These are phyloP conservation scores for Obelidium mucronatum DNA, from an alignment of 192 early-diverging fungal species.

Conservation along the genomic window DNA sequence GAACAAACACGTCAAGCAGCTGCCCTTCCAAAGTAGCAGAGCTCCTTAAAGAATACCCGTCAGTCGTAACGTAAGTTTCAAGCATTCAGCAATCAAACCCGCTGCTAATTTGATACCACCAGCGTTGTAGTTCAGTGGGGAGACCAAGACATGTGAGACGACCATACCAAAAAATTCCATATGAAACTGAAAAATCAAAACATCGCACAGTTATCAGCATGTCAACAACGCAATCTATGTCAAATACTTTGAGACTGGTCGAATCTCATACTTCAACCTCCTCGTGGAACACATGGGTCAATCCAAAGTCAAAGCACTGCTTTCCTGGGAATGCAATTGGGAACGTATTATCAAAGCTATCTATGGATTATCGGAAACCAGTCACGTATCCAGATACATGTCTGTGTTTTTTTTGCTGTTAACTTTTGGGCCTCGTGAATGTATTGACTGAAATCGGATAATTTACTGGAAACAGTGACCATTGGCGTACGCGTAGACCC, in stretches of 20 bases:
- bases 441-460: background rate
- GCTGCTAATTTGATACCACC: too few species aligned
- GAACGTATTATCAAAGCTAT: slow-evolving; percentile 45
- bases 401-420: slow-evolving; percentile 17
- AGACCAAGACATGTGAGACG: slow-evolving; percentile 13
- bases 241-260: slow-evolving; percentile 28
- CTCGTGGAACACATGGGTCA: slow-evolving; percentile 17
- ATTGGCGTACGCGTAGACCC: slow-evolving; percentile 24
- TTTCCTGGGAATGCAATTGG: slow-evolving; percentile 43
- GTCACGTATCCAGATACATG: slow-evolving; percentile 55
- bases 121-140: slow-evolving; percentile 34
- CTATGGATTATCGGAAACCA: slow-evolving; percentile 47
- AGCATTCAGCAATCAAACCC: too few species aligned
- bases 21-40: background rate
- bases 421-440: background rate
- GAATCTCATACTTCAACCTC: slow-evolving; percentile 54
- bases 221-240: slow-evolving; percentile 34
- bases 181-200: too few species aligned
- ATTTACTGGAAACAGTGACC: background rate
- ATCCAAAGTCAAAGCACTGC: slow-evolving; percentile 31
- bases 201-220: slow-evolving; percentile 19
- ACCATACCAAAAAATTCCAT: background rate
- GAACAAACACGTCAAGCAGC: slow-evolving; percentile 22
- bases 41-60: slow-evolving; percentile 29
- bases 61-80: slow-evolving; percentile 32